A percentile compares a stretch with the other conserved stretches of the same genome.
Evolutionary conservation across 306 rosid species (phyloP).

Genomic region (Adenanthera pavonina): DNA sequence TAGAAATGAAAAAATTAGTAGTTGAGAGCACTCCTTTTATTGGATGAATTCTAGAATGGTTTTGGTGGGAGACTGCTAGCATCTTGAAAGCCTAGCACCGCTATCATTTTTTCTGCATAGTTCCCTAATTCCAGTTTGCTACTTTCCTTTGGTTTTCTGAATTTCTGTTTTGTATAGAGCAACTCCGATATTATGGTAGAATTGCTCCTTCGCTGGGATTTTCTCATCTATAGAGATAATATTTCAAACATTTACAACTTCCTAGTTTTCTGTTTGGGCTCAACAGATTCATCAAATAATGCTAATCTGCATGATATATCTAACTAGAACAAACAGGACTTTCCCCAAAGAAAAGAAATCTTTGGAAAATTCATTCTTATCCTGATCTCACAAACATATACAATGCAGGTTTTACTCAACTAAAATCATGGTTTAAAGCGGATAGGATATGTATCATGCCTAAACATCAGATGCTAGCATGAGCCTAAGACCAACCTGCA

Average conservation of each 20-base stretch:
- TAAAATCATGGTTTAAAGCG: constrained; percentile 12
- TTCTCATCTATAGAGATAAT: too few species aligned
- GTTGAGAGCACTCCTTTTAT: constrained; percentile 9
- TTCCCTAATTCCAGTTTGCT: too few species aligned
- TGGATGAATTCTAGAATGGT: neutral
- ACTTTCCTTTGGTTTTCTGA: too few species aligned
- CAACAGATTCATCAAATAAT: neutral
- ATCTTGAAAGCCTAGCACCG: too few species aligned
- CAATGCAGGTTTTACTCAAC: constrained; percentile 17
- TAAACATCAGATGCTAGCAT: constrained; percentile 5
- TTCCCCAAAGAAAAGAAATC: neutral
- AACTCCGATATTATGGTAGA: too few species aligned
- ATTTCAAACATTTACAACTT: too few species aligned
- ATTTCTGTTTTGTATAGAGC: too few species aligned
- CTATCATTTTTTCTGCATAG: too few species aligned
- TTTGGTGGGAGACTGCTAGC: too few species aligned
- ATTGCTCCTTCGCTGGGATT: too few species aligned
- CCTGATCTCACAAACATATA: constrained; percentile 32
- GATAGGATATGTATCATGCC: constrained; percentile 7
- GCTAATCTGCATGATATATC: neutral
- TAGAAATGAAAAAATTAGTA: neutral
- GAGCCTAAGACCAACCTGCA: neutral
- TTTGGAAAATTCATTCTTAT: constrained; percentile 9
- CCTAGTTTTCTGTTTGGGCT: too few species aligned
- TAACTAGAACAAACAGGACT: neutral